A percentile compares a stretch with the other conserved stretches of the same genome.
phyloP scores from a whole-genome alignment of 2,329 filamentous ascomycete species.

The Cladosporium velox region DNA sequence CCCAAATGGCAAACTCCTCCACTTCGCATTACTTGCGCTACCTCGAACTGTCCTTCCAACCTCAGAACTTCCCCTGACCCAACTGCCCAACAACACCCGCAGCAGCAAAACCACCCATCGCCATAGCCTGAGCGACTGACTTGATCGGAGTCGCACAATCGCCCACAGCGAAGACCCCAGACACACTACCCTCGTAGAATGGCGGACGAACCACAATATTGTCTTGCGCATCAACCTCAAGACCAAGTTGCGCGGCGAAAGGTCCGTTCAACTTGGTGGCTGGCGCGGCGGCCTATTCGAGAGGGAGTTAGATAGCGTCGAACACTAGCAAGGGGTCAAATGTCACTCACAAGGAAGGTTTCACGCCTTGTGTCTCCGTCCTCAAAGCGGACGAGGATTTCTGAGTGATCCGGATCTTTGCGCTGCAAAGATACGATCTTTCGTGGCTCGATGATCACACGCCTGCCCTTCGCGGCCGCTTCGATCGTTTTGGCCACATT shows the following conservation, averaged over 20 bases:
- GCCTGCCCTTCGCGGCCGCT: neutral
- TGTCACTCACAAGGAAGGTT: neutral
- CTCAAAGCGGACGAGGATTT: neutral
- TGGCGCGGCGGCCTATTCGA: neutral
- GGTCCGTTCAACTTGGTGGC: slow-evolving; percentile 5
- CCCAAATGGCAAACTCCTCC: no score
- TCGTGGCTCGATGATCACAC: neutral
- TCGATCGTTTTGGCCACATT: neutral
- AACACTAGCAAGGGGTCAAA: neutral
- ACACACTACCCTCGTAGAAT: slow-evolving; percentile 7
- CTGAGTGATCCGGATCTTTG: neutral
- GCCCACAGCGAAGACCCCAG: slow-evolving; percentile 12
- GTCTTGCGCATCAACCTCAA: neutral
- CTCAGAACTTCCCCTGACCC: slow-evolving; percentile 6
- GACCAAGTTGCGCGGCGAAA: slow-evolving; percentile 15
- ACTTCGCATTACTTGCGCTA: no score
- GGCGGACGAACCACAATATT: neutral
- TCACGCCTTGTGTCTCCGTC: neutral
- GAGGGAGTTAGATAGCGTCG: neutral
- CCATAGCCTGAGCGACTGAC: slow-evolving; percentile 12
- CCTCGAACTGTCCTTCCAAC: neutral
- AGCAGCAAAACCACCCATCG: slow-evolving; percentile 28
- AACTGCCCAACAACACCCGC: slow-evolving; percentile 7
- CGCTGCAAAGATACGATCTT: neutral
- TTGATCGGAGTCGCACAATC: slow-evolving; percentile 19